Conservation (phyloP, 2,329 filamentous ascomycete genomes). For the Parafenestella ontariensis region DNA sequence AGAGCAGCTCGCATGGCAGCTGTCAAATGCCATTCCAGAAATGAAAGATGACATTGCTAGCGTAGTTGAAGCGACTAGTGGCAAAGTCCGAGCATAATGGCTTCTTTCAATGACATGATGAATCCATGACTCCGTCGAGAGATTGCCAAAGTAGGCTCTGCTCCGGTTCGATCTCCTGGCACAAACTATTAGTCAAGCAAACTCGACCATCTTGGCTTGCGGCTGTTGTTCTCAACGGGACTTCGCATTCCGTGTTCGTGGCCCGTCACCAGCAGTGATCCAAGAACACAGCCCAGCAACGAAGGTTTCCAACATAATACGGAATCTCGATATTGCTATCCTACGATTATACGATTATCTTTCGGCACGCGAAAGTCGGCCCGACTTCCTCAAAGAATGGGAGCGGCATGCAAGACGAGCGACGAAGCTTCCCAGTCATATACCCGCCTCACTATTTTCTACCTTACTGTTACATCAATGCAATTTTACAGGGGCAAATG, state of each 20-base stretch:
- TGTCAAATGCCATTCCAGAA: conserved; percentile 65
- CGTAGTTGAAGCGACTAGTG: conserved; percentile 56
- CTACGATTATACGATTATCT: neutral
- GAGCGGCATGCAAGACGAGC: neutral
- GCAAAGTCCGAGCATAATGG: conserved; percentile 36
- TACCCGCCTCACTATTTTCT: neutral
- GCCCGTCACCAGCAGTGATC: neutral
- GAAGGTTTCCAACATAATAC: neutral
- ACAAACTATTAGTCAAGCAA: neutral
- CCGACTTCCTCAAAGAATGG: neutral
- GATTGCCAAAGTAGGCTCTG: conserved; percentile 1
- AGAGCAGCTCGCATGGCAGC: conserved; percentile 65
- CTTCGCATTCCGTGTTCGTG: neutral
- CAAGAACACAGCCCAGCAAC: neutral
- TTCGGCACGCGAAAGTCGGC: neutral
- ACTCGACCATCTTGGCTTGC: neutral
- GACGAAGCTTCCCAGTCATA: neutral
- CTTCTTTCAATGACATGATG: neutral
- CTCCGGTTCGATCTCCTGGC: neutral
- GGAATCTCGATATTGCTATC: neutral
- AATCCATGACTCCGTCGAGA: neutral
- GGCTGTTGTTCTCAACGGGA: neutral
- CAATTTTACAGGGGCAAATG: conserved; percentile 8
- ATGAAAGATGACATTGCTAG: conserved; percentile 60
- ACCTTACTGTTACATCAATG: neutral